A percentile compares a stretch with the other conserved stretches of the same genome.
These are phyloP conservation scores for Daedalea quercina DNA, from an alignment of 768 basidiomycete species.

Conservation along the genomic window DNA sequence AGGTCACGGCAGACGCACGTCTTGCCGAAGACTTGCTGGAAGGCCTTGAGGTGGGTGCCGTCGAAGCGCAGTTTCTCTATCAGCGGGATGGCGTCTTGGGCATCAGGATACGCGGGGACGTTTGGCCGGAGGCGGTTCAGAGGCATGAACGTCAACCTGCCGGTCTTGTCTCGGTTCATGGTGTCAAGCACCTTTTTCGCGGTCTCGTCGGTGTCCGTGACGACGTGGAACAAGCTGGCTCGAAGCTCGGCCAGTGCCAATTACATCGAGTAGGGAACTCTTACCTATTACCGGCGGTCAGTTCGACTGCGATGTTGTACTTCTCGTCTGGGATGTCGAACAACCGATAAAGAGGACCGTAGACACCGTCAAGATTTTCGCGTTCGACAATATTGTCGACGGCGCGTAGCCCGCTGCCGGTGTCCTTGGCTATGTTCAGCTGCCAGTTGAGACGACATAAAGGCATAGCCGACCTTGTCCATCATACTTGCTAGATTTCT, in stretches of 20 bases:
- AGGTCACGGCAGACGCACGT: constrained; percentile 95
- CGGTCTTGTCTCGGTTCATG: constrained; percentile 91
- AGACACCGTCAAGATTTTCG: constrained; percentile 73
- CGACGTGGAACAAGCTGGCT: constrained; percentile 87
- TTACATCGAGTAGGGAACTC: not conserved
- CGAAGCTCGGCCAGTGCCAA: not conserved
- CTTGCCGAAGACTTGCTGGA: constrained; percentile 96
- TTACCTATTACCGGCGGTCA: constrained; percentile 93
- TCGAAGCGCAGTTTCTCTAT: constrained; percentile 81
- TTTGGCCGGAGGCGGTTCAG: constrained; percentile 90
- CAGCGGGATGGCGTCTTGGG: constrained; percentile 73
- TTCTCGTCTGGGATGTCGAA: constrained; percentile 85
- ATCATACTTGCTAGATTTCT: constrained; percentile 81
- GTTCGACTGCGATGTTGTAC: constrained; percentile 89
- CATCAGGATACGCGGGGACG: constrained; percentile 55
- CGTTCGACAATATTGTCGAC: constrained; percentile 80
- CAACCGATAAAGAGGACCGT: constrained; percentile 90
- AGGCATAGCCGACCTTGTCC: constrained; percentile 68
- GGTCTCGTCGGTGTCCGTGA: constrained; percentile 94
- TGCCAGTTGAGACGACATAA: not conserved
- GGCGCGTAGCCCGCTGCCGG: constrained; percentile 79
- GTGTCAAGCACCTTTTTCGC: constrained; percentile 86
- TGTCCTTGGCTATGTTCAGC: constrained; percentile 52
- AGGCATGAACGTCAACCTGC: constrained; percentile 97
- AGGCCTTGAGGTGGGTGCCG: constrained; percentile 64